Conservation (phyloP, 306 rosid genomes). For the Cyclanthera cordifolia region DNA sequence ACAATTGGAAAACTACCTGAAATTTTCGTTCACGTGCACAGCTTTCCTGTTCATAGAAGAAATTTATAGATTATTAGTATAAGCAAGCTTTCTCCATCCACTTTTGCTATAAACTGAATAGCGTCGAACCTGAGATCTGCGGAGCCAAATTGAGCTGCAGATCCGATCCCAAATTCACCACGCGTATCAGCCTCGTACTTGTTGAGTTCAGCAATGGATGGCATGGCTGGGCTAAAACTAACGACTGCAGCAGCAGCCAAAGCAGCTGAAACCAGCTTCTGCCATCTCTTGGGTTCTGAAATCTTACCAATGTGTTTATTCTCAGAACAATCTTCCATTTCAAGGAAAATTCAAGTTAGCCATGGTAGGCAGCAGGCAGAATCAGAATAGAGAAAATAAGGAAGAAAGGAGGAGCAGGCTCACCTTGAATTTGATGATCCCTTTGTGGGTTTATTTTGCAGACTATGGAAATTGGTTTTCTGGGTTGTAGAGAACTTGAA, state of each 20-base stretch:
- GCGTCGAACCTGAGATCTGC: conserved; percentile 60
- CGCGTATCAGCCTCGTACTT: conserved; percentile 63
- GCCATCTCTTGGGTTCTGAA: conserved; percentile 39
- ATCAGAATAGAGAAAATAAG: not conserved
- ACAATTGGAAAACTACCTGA: conserved; percentile 40
- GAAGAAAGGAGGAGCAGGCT: not conserved
- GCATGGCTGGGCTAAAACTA: conserved; percentile 45
- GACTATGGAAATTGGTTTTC: conserved; percentile 22
- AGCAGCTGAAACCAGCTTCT: conserved; percentile 44
- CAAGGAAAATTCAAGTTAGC: conserved; percentile 18
- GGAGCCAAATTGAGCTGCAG: conserved; percentile 90
- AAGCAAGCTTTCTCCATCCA: not conserved
- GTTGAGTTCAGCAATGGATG: conserved; percentile 84
- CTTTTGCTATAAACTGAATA: not conserved
- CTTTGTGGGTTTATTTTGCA: conserved; percentile 26
- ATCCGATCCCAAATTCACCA: conserved; percentile 92
- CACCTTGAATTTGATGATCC: conserved; percentile 17
- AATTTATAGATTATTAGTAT: not conserved
- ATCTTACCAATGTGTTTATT: conserved; percentile 14
- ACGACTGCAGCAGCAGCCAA: conserved; percentile 50
- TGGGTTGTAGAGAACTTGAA: conserved; percentile 15
- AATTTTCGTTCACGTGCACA: conserved; percentile 81
- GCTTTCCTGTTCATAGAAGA: conserved; percentile 45
- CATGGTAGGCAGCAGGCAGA: not conserved
- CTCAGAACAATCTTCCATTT: conserved; percentile 27